Base-by-base conservation (phyloP, 768 basidiomycete species). In the Scleroderma citrinum region DNA sequence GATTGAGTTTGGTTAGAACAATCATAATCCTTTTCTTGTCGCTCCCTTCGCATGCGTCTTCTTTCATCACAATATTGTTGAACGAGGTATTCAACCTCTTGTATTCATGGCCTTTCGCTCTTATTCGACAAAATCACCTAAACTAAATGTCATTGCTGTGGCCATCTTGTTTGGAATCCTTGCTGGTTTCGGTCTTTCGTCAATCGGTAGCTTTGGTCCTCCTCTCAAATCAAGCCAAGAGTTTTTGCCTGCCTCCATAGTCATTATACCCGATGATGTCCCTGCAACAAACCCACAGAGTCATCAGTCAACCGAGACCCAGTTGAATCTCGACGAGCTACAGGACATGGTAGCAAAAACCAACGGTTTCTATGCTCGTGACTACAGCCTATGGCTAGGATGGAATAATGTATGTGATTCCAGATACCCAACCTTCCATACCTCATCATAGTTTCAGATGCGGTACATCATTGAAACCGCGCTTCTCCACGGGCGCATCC, bases 381-480 rank as follows among this genome's bases (percentile, higher is more conserved):
- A 76, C 36, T 76, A 66, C 51, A 75, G 71, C 52, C 60, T 75
- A 7, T 74, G 73, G 53, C 59, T 77, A n/a, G 76, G 75, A 13
- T 77, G 72, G 72, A 76, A 76, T 46, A 77, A 76, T 50, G 74
- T 76, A 37, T 21, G 51, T 49, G 7, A 17, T 17, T 11, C 44
- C 1, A 32, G 5, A 13, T 2, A 1, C 1, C 10, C 19, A 21
- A 14, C 14, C 29, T 13, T 24, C n/a, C 6, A 1, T 24, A 0
- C 13, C 39, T 56, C 30, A 50, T 5, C 17, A 17, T n/a, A 7
- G 1, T 16, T 19, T 31, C 14, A 74, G 75, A 66, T 77, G 67
- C 69, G 76, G 14, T 76, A 77, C 47, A 77, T 76, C 49, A 69
- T 76, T 36, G 75, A 76, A 52, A 56, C 74, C 1, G 64, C 72